A percentile compares a stretch with the other conserved stretches of the same genome.
Conservation (phyloP, 2,329 filamentous ascomycete species). For the Stagonosporopsis chrysanthemi region DNA sequence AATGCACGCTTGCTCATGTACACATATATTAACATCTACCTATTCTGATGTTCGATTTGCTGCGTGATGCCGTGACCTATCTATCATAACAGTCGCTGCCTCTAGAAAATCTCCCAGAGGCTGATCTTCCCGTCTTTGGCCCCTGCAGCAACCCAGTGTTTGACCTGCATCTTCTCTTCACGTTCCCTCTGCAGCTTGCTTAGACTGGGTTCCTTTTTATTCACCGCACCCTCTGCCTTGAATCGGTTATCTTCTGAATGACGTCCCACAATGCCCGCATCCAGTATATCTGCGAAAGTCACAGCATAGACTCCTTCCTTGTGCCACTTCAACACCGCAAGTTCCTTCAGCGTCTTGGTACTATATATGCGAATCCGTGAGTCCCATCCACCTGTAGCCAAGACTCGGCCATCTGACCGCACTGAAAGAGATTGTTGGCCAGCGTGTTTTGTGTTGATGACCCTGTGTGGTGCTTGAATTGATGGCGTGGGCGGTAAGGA, state of each 20-base stretch:
- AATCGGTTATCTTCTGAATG: not conserved
- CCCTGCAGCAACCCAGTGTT: conserved; percentile 89
- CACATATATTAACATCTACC: not conserved
- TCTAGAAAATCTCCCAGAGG: conserved; percentile 86
- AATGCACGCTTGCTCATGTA: not conserved
- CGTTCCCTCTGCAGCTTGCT: conserved; percentile 43
- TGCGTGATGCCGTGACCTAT: not conserved
- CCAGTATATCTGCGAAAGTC: conserved; percentile 67
- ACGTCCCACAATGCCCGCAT: conserved; percentile 10
- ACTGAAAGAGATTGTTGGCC: conserved; percentile 85
- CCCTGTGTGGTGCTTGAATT: conserved; percentile 61
- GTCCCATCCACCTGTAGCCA: conserved; percentile 95
- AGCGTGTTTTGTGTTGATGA: conserved; percentile 80
- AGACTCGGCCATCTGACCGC: conserved; percentile 80
- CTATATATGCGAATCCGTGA: conserved; percentile 81
- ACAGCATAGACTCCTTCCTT: conserved; percentile 84
- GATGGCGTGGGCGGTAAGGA: conserved; percentile 18
- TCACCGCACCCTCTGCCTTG: not conserved
- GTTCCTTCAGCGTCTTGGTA: conserved; percentile 78
- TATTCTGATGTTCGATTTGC: too few species aligned
- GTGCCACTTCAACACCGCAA: conserved; percentile 96
- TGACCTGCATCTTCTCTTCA: conserved; percentile 66
- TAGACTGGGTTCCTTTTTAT: conserved; percentile 27
- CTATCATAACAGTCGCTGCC: not conserved
- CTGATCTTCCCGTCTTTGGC: conserved; percentile 96